phyloP scores from a whole-genome alignment of 179 eudicot genomes.

The Kewa caespitosa region DNA sequence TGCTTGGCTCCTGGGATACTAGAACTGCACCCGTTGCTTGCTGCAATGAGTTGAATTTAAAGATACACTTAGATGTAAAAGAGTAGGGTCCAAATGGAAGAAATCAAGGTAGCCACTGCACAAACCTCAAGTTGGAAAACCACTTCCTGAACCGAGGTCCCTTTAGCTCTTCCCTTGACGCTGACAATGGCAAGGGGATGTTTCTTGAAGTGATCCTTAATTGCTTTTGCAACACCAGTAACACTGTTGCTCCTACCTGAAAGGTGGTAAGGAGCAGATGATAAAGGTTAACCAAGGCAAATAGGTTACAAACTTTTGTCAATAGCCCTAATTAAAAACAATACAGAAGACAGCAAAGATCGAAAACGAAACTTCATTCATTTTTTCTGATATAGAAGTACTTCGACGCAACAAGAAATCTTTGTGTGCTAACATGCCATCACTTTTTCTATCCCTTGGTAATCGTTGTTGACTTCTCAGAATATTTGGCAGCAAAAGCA shows the following conservation, averaged over 20 bases:
- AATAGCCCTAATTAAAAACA: not conserved
- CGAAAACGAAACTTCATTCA: not conserved
- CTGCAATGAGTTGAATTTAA: constrained; percentile 41
- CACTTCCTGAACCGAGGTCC: constrained; percentile 88
- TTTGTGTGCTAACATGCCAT: not conserved
- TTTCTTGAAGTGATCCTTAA: constrained; percentile 76
- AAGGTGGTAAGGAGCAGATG: constrained; percentile 12
- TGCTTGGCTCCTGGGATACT: constrained; percentile 90
- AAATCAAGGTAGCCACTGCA: not conserved
- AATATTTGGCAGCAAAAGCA: not conserved
- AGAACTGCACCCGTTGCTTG: constrained; percentile 91
- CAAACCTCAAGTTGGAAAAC: constrained; percentile 81
- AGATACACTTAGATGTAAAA: constrained; percentile 19
- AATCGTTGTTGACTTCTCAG: not conserved
- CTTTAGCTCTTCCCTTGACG: constrained; percentile 95
- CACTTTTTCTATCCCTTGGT: not conserved
- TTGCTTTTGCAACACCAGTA: constrained; percentile 79
- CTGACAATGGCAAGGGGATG: constrained; percentile 88
- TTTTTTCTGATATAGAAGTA: not conserved
- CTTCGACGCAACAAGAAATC: not conserved
- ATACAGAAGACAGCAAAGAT: not conserved
- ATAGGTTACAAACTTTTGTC: not conserved
- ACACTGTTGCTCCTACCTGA: constrained; percentile 81
- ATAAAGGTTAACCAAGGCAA: not conserved
- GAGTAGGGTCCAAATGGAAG: constrained; percentile 9